Conservation (phyloP, 768 basidiomycete genomes). For the Kwoniella mangroviensis region DNA sequence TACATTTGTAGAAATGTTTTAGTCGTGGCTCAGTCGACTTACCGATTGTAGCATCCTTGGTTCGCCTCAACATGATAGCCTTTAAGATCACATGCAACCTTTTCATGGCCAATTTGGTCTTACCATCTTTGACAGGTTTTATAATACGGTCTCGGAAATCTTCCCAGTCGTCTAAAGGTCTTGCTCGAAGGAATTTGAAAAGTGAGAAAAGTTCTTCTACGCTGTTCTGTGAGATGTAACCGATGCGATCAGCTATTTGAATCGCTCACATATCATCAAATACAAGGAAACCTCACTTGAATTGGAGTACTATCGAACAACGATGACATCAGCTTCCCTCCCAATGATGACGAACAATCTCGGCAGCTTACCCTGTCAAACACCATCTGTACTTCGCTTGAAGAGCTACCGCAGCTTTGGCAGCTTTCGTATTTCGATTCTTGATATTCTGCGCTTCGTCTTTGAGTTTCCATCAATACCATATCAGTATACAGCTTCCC, state of each 20-base stretch:
- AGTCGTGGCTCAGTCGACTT: too few species aligned
- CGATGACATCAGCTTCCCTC: slow-evolving; percentile 3
- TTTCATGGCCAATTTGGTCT: slow-evolving; percentile 73
- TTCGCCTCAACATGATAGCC: slow-evolving; percentile 85
- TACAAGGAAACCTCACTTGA: slow-evolving; percentile 38
- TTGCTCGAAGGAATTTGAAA: slow-evolving; percentile 78
- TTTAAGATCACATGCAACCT: slow-evolving; percentile 82
- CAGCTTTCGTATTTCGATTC: slow-evolving; percentile 75
- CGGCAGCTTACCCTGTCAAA: slow-evolving; percentile 65
- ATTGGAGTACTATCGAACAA: slow-evolving; percentile 51
- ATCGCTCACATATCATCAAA: background rate
- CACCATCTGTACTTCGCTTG: slow-evolving; percentile 83
- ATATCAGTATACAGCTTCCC: background rate
- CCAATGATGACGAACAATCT: background rate
- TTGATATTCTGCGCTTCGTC: slow-evolving; percentile 97
- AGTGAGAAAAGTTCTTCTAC: slow-evolving; percentile 88
- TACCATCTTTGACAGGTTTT: slow-evolving; percentile 74
- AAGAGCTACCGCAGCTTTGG: slow-evolving; percentile 77
- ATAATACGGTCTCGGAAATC: slow-evolving; percentile 79
- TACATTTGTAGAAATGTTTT: too few species aligned
- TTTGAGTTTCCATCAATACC: slow-evolving; percentile 46
- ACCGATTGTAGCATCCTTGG: slow-evolving; percentile 64
- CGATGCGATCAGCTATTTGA: background rate
- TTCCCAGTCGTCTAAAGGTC: slow-evolving; percentile 77
- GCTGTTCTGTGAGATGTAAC: slow-evolving; percentile 67